Evolutionary conservation across 2,329 filamentous ascomycete genomes (phyloP).

Genomic region (Neonectria punicea): DNA sequence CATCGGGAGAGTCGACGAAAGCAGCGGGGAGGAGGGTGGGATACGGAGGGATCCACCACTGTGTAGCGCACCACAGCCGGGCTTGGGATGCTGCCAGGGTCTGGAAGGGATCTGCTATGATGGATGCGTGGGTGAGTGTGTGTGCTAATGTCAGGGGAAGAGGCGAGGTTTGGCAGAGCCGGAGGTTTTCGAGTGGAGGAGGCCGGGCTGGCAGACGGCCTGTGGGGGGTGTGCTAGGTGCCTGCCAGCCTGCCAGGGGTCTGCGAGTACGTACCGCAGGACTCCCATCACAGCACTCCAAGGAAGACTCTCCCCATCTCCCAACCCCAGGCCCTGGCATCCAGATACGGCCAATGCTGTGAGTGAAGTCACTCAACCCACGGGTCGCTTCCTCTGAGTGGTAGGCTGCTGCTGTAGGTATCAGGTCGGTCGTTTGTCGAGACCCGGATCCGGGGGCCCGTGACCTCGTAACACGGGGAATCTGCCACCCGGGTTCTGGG

Average conservation of each 20-base stretch:
- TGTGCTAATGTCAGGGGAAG: slow-evolving; percentile 37
- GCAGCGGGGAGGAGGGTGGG: slow-evolving; percentile 30
- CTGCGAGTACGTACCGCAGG: slow-evolving; percentile 25
- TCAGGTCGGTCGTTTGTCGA: slow-evolving; percentile 30
- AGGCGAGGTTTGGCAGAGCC: slow-evolving; percentile 34
- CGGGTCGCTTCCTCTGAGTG: slow-evolving; percentile 16
- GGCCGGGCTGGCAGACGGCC: slow-evolving; percentile 23
- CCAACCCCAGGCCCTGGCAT: slow-evolving; percentile 28
- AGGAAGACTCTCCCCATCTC: slow-evolving; percentile 11
- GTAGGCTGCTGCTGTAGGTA: slow-evolving; percentile 22
- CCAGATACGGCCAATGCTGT: slow-evolving; percentile 23
- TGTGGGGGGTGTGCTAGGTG: slow-evolving; percentile 6
- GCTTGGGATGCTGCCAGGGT: slow-evolving; percentile 12
- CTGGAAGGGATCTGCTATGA: slow-evolving; percentile 13
- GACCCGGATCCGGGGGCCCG: slow-evolving; percentile 19
- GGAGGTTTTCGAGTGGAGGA: slow-evolving; percentile 37
- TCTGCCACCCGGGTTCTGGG: background rate
- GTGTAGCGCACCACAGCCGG: slow-evolving; percentile 19
- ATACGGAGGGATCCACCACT: slow-evolving; percentile 33
- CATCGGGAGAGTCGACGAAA: slow-evolving; percentile 30
- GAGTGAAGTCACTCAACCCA: slow-evolving; percentile 25
- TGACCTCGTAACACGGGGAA: slow-evolving; percentile 5
- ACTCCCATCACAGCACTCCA: slow-evolving; percentile 25
- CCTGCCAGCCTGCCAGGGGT: slow-evolving; percentile 21
- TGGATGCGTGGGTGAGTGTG: slow-evolving; percentile 19